Evolutionary conservation across 208 protist genomes (phyloP).

Genomic region (Novymonas esmeraldas): DNA sequence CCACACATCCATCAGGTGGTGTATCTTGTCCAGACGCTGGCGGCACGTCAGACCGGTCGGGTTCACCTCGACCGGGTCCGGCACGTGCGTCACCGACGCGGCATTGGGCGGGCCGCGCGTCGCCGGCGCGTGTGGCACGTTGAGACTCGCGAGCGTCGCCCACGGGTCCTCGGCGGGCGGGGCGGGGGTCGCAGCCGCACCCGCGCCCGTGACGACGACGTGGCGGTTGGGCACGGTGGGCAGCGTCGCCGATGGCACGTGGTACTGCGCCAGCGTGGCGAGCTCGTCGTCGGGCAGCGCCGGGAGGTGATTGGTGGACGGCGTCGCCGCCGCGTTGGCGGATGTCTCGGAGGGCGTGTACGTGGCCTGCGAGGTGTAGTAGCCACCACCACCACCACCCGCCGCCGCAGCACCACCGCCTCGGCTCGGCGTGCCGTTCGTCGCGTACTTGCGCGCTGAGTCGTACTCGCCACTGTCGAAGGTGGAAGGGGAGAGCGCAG

Average conservation of each 20-base stretch:
- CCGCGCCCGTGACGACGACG: not conserved
- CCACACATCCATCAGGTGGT: constrained; percentile 59
- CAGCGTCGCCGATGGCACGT: constrained; percentile 41
- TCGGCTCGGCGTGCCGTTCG: not conserved
- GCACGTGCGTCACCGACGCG: constrained; percentile 26
- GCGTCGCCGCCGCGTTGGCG: not conserved
- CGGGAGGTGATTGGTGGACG: constrained; percentile 32
- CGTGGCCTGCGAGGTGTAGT: not conserved
- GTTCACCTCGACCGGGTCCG: constrained; percentile 62
- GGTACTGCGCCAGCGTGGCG: constrained; percentile 47
- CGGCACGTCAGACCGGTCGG: constrained; percentile 46
- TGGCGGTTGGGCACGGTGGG: constrained; percentile 10
- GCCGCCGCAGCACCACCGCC: constrained; percentile 2
- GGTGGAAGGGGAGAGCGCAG: constrained; percentile 23
- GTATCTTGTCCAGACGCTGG: constrained; percentile 50
- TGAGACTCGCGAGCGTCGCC: constrained; percentile 50
- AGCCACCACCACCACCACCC: too few relatives aligned
- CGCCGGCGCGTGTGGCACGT: constrained; percentile 44
- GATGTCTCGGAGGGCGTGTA: constrained; percentile 4
- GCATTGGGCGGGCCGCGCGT: constrained; percentile 10
- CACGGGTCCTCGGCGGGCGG: constrained; percentile 34
- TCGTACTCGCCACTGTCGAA: constrained; percentile 24
- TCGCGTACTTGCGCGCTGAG: constrained; percentile 3
- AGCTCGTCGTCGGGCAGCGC: constrained; percentile 62
- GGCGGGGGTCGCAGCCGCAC: not conserved